Percentiles rank a stretch among this genome's conserved stretches.
Evolutionary conservation across 2,329 filamentous ascomycete species (phyloP).

Genomic region (Raffaelea albimanens): DNA sequence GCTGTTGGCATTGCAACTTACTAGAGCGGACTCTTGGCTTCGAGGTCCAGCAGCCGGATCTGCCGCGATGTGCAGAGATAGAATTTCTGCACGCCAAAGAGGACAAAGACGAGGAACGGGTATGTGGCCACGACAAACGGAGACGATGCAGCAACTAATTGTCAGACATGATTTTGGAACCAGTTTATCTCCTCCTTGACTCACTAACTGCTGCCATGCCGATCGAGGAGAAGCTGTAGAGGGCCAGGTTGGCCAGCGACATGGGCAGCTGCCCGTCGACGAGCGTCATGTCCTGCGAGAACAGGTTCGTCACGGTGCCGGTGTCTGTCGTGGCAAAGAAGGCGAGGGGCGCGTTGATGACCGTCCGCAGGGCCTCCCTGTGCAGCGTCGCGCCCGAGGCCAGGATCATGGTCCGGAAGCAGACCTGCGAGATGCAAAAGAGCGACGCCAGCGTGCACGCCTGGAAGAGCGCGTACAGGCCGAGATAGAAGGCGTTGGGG

Average conservation of each 20-base stretch:
- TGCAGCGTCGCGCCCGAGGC: conserved; percentile 20
- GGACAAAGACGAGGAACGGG: conserved; percentile 31
- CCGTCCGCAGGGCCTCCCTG: conserved; percentile 17
- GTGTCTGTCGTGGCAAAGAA: conserved; percentile 33
- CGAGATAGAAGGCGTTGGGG: conserved; percentile 15
- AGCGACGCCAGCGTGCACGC: conserved; percentile 8
- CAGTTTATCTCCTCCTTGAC: too few relatives aligned
- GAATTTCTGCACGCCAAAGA: conserved; percentile 41
- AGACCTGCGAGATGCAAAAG: conserved; percentile 8
- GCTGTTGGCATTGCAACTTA: background rate
- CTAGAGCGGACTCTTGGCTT: conserved; percentile 45
- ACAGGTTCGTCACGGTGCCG: conserved; percentile 31
- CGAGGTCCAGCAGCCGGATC: conserved; percentile 46
- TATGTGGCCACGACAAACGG: conserved; percentile 36
- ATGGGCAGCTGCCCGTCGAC: conserved; percentile 29
- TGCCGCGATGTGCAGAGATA: conserved; percentile 50
- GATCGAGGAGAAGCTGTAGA: conserved; percentile 17
- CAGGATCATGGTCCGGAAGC: too few relatives aligned
- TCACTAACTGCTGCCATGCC: conserved; percentile 16
- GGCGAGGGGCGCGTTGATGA: conserved; percentile 26
- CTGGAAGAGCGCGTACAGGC: conserved; percentile 16
- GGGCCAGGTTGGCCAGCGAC: conserved; percentile 22
- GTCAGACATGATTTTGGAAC: too few relatives aligned
- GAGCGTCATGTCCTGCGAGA: conserved; percentile 34
- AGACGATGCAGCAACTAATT: background rate